Conservation (phyloP, 2,329 filamentous ascomycete species). For the Myrmaecium sp. region DNA sequence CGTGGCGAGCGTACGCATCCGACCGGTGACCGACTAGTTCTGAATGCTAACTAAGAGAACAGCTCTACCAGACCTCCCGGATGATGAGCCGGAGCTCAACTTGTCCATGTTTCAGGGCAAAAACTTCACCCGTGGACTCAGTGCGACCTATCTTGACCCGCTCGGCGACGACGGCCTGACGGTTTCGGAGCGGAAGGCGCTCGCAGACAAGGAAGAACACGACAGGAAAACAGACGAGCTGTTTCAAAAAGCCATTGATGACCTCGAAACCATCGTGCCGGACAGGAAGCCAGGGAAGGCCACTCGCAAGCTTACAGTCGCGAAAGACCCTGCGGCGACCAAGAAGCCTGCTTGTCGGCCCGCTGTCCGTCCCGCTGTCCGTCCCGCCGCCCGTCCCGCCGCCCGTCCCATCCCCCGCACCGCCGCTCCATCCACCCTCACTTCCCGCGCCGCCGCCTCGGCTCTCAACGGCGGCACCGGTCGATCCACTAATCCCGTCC, state of each 20-base stretch:
- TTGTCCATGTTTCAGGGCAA: constrained; percentile 35
- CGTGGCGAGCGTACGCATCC: constrained; percentile 30
- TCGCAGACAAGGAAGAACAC: too few species aligned
- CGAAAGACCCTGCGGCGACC: background rate
- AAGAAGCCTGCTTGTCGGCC: constrained; percentile 7
- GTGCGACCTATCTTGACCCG: constrained; percentile 32
- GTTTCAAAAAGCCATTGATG: constrained; percentile 49
- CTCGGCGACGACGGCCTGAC: constrained; percentile 52
- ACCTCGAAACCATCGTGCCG: constrained; percentile 11
- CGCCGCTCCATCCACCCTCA: constrained; percentile 26
- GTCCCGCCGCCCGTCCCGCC: constrained; percentile 11
- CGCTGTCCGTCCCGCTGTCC: constrained; percentile 6
- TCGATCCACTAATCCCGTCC: background rate
- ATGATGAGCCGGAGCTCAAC: constrained; percentile 42
- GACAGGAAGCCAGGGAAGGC: constrained; percentile 8
- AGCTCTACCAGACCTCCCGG: constrained; percentile 34
- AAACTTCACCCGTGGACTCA: constrained; percentile 36
- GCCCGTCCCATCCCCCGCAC: constrained; percentile 1
- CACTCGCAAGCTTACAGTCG: constrained; percentile 4
- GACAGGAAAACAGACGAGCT: constrained; percentile 30
- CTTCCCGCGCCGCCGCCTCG: constrained; percentile 32
- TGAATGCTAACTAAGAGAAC: background rate
- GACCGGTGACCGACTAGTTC: background rate
- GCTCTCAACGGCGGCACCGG: constrained; percentile 23
- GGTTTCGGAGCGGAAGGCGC: constrained; percentile 39